Evolutionary conservation across 2,329 filamentous ascomycete species (phyloP).

Genomic region (Botrytis hyacinthi): DNA sequence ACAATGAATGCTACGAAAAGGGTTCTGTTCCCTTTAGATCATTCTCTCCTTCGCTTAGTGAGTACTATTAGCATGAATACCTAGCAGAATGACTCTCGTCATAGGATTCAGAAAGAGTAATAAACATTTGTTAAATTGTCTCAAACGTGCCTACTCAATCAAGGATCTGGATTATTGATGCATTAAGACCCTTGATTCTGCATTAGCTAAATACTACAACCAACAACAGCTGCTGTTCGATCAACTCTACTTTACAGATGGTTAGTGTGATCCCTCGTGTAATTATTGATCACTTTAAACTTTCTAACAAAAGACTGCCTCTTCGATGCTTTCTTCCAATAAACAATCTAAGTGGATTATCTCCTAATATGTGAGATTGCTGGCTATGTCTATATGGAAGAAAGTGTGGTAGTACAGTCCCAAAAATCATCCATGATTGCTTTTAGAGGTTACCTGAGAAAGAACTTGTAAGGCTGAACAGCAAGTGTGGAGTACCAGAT

Average conservation of each 20-base stretch:
- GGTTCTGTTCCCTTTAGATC: neutral
- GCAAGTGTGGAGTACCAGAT: conserved; percentile 1
- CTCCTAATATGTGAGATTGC: neutral
- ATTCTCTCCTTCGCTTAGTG: neutral
- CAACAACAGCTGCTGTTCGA: neutral
- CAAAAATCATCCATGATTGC: neutral
- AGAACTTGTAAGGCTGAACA: conserved; percentile 20
- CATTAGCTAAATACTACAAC: neutral
- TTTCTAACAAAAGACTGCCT: neutral
- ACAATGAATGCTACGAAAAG: neutral
- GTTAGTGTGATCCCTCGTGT: neutral
- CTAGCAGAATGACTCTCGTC: neutral
- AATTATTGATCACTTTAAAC: neutral
- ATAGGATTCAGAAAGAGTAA: neutral
- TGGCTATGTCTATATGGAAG: neutral
- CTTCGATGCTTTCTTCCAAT: neutral
- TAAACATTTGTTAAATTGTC: conserved; percentile 2
- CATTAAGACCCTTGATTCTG: conserved; percentile 4
- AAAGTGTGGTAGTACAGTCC: neutral
- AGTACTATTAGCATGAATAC: neutral
- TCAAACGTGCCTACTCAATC: neutral
- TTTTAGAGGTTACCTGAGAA: conserved; percentile 12
- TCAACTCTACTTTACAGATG: neutral
- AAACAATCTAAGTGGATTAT: neutral
- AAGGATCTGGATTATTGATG: conserved; percentile 2